Percentiles rank a stretch among this genome's conserved stretches.
These are phyloP conservation scores for Epichloe baconii DNA, from an alignment of 2,329 filamentous ascomycete genomes.

Conservation along the genomic window DNA sequence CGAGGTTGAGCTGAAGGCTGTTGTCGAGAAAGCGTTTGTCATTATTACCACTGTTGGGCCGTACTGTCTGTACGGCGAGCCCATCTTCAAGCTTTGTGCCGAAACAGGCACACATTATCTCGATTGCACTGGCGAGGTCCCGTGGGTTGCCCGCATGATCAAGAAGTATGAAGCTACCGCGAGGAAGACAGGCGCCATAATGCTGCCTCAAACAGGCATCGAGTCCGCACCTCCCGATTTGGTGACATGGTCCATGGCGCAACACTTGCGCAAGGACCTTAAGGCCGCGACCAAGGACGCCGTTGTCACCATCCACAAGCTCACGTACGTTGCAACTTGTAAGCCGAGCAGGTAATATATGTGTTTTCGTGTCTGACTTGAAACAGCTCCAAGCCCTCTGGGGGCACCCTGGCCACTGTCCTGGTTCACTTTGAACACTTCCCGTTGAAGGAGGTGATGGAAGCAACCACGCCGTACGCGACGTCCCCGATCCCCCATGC, in stretches of 20 bases:
- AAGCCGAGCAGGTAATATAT: not conserved
- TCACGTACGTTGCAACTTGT: constrained; percentile 20
- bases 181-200: constrained; percentile 39
- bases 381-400: constrained; percentile 33
- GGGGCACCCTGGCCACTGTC: constrained; percentile 56
- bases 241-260: constrained; percentile 39
- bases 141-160: constrained; percentile 47
- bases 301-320: constrained; percentile 33
- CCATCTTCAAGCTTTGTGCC: constrained; percentile 47
- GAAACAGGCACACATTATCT: constrained; percentile 51
- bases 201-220: constrained; percentile 49
- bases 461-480: constrained; percentile 36
- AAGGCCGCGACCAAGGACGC: constrained; percentile 39
- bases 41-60: constrained; percentile 48
- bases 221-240: constrained; percentile 52
- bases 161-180: constrained; percentile 42
- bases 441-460: constrained; percentile 31
- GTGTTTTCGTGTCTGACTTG: not conserved
- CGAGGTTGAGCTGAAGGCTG: constrained; percentile 28
- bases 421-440: constrained; percentile 45
- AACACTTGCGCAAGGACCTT: constrained; percentile 35
- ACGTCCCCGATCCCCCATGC: constrained; percentile 41
- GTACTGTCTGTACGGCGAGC: constrained; percentile 42
- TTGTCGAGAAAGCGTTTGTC: constrained; percentile 43
- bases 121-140: constrained; percentile 48